These are phyloP conservation scores for Diophrys appendiculata DNA, from an alignment of 73 alveolate genomes.

Conservation along the genomic window DNA sequence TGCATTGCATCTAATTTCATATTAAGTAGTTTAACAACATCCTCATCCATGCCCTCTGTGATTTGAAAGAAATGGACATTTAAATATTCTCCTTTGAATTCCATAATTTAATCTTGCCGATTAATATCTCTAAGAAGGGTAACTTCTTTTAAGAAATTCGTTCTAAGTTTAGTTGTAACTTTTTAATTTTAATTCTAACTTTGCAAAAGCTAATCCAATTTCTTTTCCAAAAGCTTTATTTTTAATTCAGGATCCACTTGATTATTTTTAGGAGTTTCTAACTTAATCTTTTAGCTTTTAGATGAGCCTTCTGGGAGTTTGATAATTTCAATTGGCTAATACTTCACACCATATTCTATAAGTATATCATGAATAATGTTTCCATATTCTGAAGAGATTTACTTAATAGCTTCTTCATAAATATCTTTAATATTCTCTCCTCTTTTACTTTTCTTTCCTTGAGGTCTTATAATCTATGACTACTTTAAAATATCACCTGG, in stretches of 20 bases:
- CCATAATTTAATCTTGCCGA: neutral
- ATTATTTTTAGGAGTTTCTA: neutral
- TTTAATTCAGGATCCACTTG: neutral
- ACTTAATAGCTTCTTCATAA: too few species aligned
- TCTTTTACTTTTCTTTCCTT: too few species aligned
- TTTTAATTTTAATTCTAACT: too few species aligned
- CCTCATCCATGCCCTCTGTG: constrained; percentile 7
- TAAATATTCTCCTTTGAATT: constrained; percentile 4
- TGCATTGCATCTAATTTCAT: neutral
- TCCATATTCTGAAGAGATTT: too few species aligned
- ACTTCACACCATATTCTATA: neutral
- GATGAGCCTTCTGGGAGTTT: neutral
- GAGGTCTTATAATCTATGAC: too few species aligned
- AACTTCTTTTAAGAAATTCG: constrained; percentile 3
- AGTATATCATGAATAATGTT: neutral
- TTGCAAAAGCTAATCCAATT: too few species aligned
- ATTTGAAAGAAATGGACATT: constrained; percentile 9
- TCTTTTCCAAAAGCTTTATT: neutral
- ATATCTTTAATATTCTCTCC: too few species aligned
- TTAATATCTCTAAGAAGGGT: neutral
- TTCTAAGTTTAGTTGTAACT: constrained; percentile 2
- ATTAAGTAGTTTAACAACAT: constrained; percentile 5
- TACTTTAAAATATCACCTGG: too few species aligned
- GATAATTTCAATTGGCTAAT: neutral
- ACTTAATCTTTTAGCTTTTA: neutral